Percentiles rank a stretch among this genome's conserved stretches.
phyloP scores from a whole-genome alignment of 1,284 basidiomycete species.

The Cutaneotrichosporon mucoides region DNA sequence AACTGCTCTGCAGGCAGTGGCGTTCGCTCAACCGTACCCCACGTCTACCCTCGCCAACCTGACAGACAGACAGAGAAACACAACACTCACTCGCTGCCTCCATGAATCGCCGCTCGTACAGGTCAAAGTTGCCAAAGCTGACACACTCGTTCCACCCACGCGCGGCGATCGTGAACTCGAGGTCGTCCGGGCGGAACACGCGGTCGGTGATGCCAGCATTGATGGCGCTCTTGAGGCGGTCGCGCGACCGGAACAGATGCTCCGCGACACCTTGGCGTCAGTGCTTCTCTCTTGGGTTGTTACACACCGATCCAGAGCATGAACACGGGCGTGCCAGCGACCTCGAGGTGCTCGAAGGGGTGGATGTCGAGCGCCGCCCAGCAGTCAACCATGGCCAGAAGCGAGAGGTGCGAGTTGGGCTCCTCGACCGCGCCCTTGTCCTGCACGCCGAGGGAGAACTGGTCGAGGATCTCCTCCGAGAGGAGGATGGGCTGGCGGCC shows the following conservation, averaged over 20 bases:
- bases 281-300: not conserved
- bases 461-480: constrained; percentile 79
- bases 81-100: constrained; percentile 59
- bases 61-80: not conserved
- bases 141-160: constrained; percentile 97
- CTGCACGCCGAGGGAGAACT: constrained; percentile 71
- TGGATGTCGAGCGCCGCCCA: constrained; percentile 86
- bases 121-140: constrained; percentile 83
- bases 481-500: constrained; percentile 68
- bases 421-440: constrained; percentile 44
- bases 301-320: constrained; percentile 78
- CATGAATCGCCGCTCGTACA: constrained; percentile 77
- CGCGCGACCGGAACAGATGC: constrained; percentile 73
- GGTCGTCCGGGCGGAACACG: constrained; percentile 81
- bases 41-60: too few species aligned
- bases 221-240: constrained; percentile 66
- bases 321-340: constrained; percentile 95
- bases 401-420: constrained; percentile 83
- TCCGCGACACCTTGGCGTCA: constrained; percentile 68
- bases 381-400: constrained; percentile 99
- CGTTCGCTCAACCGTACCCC: too few species aligned
- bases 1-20: too few species aligned
- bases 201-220: constrained; percentile 72
- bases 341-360: constrained; percentile 84
- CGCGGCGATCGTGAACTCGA: constrained; percentile 91